Conservation (phyloP, 352 stramenopile genomes). For the Globisporangium alternatum region DNA sequence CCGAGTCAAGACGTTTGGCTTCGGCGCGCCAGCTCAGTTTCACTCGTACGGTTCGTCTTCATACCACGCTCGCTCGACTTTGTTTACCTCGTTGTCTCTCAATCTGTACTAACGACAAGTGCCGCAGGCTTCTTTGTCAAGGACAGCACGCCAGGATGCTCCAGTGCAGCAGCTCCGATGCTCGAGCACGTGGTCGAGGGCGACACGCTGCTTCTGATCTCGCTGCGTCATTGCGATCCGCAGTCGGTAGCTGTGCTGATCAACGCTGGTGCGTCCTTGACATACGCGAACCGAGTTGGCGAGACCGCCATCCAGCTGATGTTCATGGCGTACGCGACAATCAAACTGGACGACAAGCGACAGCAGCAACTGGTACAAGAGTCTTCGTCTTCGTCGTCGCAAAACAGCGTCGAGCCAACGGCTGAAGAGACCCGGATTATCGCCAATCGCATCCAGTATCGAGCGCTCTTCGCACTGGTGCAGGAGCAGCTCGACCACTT, state of each 20-base stretch:
- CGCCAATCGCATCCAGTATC: slow-evolving; percentile 21
- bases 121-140: slow-evolving; percentile 54
- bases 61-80: neutral
- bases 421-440: slow-evolving; percentile 9
- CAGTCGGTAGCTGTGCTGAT: slow-evolving; percentile 33
- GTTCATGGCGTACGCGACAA: slow-evolving; percentile 30
- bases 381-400: neutral
- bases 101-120: neutral
- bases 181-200: slow-evolving; percentile 39
- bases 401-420: neutral
- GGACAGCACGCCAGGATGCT: neutral
- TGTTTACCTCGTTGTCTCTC: neutral
- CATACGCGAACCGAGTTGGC: slow-evolving; percentile 22
- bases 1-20: slow-evolving; percentile 38
- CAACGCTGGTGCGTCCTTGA: slow-evolving; percentile 27
- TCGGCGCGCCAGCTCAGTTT: slow-evolving; percentile 48
- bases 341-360: slow-evolving; percentile 22
- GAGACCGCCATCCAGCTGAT: slow-evolving; percentile 35
- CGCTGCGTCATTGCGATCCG: slow-evolving; percentile 42
- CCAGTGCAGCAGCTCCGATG: slow-evolving; percentile 10
- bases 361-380: slow-evolving; percentile 2
- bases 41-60: slow-evolving; percentile 38
- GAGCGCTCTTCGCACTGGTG: slow-evolving; percentile 30
- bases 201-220: slow-evolving; percentile 53
- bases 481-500: slow-evolving; percentile 26